Evolutionary conservation across 192 early-diverging fungal genomes (phyloP).

Genomic region (Rhizophagus sp.): DNA sequence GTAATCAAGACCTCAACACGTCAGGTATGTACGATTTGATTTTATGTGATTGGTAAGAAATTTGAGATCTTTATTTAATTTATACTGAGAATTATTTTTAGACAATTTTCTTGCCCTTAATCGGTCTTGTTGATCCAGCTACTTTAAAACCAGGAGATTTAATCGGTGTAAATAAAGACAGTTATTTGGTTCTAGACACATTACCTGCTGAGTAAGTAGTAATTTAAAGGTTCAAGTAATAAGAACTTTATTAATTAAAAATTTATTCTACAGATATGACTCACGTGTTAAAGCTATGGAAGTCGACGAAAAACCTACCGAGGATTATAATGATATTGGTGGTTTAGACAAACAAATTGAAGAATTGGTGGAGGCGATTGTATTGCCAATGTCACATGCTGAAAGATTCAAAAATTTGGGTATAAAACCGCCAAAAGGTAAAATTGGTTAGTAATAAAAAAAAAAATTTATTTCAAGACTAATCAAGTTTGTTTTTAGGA

Average conservation of each 20-base stretch:
- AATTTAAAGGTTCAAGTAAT: too few species aligned
- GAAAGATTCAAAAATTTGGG: slow-evolving; percentile 86
- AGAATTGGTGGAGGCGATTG: slow-evolving; percentile 85
- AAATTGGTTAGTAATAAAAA: neutral
- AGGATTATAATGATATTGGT: slow-evolving; percentile 94
- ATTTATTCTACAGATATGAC: slow-evolving; percentile 71
- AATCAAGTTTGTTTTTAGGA: slow-evolving; percentile 25
- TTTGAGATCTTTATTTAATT: neutral
- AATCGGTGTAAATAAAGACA: slow-evolving; percentile 98
- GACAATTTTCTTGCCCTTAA: slow-evolving; percentile 96
- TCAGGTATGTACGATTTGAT: slow-evolving; percentile 57
- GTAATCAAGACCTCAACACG: slow-evolving; percentile 95
- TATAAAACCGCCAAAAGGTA: slow-evolving; percentile 82
- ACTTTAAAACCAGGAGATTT: slow-evolving; percentile 94
- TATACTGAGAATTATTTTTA: slow-evolving; percentile 30
- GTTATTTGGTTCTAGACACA: slow-evolving; percentile 92
- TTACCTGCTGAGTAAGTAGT: slow-evolving; percentile 86
- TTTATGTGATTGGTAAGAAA: neutral
- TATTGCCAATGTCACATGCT: slow-evolving; percentile 84
- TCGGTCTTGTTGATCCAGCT: slow-evolving; percentile 90
- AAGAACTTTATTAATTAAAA: neutral
- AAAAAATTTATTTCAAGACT: neutral
- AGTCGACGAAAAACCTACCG: slow-evolving; percentile 98
- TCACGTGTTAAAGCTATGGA: slow-evolving; percentile 99
- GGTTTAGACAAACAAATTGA: slow-evolving; percentile 89